phyloP scores from a whole-genome alignment of 2,329 filamentous ascomycete genomes.

The Xylariaceae sp. region DNA sequence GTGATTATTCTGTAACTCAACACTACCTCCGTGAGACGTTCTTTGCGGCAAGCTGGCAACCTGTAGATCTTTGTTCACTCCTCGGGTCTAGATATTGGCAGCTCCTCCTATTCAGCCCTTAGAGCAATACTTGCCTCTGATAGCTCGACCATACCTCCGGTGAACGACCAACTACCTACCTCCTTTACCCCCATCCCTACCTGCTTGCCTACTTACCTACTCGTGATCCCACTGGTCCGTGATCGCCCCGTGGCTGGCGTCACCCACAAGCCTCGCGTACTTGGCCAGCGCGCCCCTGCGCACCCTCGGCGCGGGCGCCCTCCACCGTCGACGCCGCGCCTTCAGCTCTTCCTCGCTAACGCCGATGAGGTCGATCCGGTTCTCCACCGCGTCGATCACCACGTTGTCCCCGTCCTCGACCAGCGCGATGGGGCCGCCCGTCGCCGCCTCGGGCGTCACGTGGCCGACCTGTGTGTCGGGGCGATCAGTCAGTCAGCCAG shows the following conservation, averaged over 20 bases:
- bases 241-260: conserved; percentile 86
- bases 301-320: conserved; percentile 61
- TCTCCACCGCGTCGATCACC: conserved; percentile 77
- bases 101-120: too few relatives aligned
- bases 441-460: conserved; percentile 82
- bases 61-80: too few relatives aligned
- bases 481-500: too few relatives aligned
- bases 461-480: conserved; percentile 66
- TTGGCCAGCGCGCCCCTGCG: conserved; percentile 82
- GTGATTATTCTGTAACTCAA: too few relatives aligned
- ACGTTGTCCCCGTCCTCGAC: conserved; percentile 74
- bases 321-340: conserved; percentile 58
- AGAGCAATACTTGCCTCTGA: too few relatives aligned
- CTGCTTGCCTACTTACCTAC: background rate
- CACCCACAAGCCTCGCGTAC: conserved; percentile 79
- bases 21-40: too few relatives aligned
- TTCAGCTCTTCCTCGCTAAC: conserved; percentile 65
- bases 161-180: background rate
- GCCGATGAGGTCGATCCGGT: conserved; percentile 59
- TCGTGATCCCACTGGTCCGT: conserved; percentile 56
- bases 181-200: background rate
- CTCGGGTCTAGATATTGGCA: too few relatives aligned
- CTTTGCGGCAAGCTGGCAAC: too few relatives aligned
- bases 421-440: conserved; percentile 80
- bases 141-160: too few relatives aligned